Conservation (phyloP, 441 rosid species). For the Gossypium davidsonii region DNA sequence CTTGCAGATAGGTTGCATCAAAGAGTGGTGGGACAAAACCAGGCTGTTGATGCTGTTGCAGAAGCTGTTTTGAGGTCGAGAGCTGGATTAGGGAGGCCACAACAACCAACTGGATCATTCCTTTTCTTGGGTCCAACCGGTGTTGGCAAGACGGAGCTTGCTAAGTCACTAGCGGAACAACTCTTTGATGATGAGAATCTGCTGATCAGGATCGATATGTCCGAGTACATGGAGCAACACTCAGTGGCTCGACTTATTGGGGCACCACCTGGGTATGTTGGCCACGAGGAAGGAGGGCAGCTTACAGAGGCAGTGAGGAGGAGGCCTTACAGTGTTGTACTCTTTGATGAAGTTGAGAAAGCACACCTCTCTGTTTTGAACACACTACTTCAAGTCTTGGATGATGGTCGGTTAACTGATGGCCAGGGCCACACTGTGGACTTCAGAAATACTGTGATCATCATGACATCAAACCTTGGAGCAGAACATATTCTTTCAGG, state of each 20-base stretch:
- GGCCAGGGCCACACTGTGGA: constrained; percentile 87
- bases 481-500: constrained; percentile 76
- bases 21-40: constrained; percentile 89
- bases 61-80: constrained; percentile 84
- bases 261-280: constrained; percentile 96
- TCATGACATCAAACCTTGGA: constrained; percentile 88
- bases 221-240: constrained; percentile 90
- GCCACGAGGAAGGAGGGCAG: constrained; percentile 94
- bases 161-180: constrained; percentile 90
- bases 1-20: constrained; percentile 68
- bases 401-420: constrained; percentile 75
- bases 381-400: constrained; percentile 74
- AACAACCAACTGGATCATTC: constrained; percentile 91
- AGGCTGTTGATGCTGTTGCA: constrained; percentile 75
- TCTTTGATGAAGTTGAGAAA: constrained; percentile 92
- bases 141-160: constrained; percentile 93
- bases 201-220: constrained; percentile 84
- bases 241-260: constrained; percentile 81
- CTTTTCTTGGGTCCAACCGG: constrained; percentile 93
- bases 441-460: constrained; percentile 65
- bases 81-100: constrained; percentile 91
- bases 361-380: constrained; percentile 77
- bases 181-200: constrained; percentile 82
- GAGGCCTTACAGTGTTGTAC: constrained; percentile 68
- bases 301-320: constrained; percentile 81